phyloP scores from a whole-genome alignment of 148 eudicot genomes.

The Rheum nobile region DNA sequence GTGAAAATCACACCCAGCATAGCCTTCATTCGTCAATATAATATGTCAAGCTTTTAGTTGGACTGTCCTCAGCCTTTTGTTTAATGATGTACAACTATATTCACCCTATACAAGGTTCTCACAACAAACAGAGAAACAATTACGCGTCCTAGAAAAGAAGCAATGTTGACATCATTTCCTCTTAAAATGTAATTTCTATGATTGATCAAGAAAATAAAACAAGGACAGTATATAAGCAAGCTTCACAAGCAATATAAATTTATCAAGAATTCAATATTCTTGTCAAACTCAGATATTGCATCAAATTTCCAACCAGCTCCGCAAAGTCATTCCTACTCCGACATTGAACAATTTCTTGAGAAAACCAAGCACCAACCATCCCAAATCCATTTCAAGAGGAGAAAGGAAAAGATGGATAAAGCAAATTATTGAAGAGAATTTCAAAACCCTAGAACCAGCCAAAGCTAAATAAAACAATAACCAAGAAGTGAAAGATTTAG shows the following conservation, averaged over 20 bases:
- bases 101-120: neutral
- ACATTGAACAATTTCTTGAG: neutral
- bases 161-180: neutral
- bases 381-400: neutral
- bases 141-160: neutral
- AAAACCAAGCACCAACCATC: neutral
- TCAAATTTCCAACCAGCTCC: neutral
- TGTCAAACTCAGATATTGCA: neutral
- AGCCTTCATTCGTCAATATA: neutral
- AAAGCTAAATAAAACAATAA: conserved; percentile 46
- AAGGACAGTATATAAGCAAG: neutral
- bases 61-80: neutral
- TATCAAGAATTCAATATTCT: neutral
- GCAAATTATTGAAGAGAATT: neutral
- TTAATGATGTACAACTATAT: neutral
- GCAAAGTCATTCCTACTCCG: neutral
- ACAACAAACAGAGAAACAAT: neutral
- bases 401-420: neutral
- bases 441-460: neutral
- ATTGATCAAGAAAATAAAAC: neutral
- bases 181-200: neutral
- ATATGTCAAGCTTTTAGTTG: neutral
- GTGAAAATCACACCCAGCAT: neutral
- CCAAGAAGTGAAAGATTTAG: neutral
- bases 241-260: neutral